Conservation (phyloP, 1,284 basidiomycete species). For the Cronartium quercuum region DNA sequence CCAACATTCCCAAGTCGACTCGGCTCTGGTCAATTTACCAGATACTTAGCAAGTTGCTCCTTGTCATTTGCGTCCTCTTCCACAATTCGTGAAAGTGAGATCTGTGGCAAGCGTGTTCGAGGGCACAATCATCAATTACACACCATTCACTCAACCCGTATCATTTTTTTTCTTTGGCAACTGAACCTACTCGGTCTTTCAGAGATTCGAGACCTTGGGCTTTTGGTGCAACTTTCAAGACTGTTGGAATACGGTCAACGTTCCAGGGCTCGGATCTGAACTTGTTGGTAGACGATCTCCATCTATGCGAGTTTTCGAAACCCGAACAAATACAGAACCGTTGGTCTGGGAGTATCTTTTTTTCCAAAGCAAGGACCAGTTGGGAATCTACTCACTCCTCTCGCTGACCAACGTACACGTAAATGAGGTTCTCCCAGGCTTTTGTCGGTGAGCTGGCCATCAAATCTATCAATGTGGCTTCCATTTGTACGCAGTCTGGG, state of each 20-base stretch:
- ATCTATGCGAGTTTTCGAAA: not conserved
- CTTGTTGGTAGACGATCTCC: slow-evolving; percentile 12
- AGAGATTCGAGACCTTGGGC: not conserved
- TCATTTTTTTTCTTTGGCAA: no score
- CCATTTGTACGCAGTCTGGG: slow-evolving; percentile 17
- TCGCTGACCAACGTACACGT: slow-evolving; percentile 9
- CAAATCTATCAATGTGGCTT: slow-evolving; percentile 6
- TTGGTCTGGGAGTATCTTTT: not conserved
- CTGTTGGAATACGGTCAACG: slow-evolving; percentile 13
- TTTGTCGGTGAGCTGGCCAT: not conserved
- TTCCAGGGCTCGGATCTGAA: slow-evolving; percentile 16
- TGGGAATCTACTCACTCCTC: not conserved
- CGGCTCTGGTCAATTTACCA: not conserved
- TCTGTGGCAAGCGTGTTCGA: not conserved
- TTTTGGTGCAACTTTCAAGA: slow-evolving; percentile 9
- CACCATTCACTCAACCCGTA: not conserved
- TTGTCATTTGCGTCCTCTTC: slow-evolving; percentile 10
- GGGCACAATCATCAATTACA: not conserved
- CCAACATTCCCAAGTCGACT: not conserved
- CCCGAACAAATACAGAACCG: not conserved
- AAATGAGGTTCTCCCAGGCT: not conserved
- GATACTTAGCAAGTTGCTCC: slow-evolving; percentile 3
- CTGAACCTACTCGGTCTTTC: not conserved
- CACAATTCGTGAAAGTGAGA: not conserved
- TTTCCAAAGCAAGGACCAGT: not conserved